Evolutionary conservation across 371 early-diverging fungal genomes (phyloP).

Genomic region (Caulochytrium protostelioides): DNA sequence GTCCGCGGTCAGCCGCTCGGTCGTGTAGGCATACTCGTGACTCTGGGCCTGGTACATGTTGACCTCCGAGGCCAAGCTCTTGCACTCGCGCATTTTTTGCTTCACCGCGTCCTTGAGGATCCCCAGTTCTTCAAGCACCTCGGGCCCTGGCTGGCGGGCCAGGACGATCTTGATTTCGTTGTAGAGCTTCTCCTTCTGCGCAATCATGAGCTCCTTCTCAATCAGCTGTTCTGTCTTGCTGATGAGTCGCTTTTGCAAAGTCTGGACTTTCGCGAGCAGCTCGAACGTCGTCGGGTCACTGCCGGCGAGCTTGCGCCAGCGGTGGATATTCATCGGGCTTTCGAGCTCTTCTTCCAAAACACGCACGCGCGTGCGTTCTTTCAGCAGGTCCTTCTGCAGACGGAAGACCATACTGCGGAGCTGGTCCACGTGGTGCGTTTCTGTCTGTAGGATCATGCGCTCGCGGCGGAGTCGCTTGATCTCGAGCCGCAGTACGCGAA

Average conservation of each 20-base stretch:
- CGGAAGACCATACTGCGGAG: constrained; percentile 11
- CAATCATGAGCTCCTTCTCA: constrained; percentile 13
- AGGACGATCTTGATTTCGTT: constrained; percentile 11
- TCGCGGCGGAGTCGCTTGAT: constrained; percentile 17
- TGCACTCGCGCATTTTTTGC: constrained; percentile 18
- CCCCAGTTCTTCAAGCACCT: constrained; percentile 20
- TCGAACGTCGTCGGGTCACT: constrained; percentile 18
- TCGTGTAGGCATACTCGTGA: constrained; percentile 15
- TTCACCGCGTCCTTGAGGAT: constrained; percentile 18
- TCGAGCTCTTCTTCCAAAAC: constrained; percentile 22
- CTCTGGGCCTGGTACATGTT: constrained; percentile 23
- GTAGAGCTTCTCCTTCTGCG: constrained; percentile 14
- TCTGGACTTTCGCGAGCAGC: constrained; percentile 16
- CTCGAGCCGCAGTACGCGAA: constrained; percentile 17
- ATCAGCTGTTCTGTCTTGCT: constrained; percentile 19
- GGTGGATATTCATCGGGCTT: constrained; percentile 18
- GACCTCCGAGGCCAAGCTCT: constrained; percentile 22
- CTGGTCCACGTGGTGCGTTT: constrained; percentile 14
- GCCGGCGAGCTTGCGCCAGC: constrained; percentile 18
- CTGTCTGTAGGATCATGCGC: constrained; percentile 13
- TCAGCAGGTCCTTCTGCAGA: constrained; percentile 11
- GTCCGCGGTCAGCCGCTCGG: constrained; percentile 10
- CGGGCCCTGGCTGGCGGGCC: constrained; percentile 19
- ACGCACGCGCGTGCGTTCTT: constrained; percentile 16
- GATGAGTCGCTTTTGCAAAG: constrained; percentile 16